These are phyloP conservation scores for Leccinum variicolor DNA, from an alignment of 768 basidiomycete genomes.

Conservation along the genomic window DNA sequence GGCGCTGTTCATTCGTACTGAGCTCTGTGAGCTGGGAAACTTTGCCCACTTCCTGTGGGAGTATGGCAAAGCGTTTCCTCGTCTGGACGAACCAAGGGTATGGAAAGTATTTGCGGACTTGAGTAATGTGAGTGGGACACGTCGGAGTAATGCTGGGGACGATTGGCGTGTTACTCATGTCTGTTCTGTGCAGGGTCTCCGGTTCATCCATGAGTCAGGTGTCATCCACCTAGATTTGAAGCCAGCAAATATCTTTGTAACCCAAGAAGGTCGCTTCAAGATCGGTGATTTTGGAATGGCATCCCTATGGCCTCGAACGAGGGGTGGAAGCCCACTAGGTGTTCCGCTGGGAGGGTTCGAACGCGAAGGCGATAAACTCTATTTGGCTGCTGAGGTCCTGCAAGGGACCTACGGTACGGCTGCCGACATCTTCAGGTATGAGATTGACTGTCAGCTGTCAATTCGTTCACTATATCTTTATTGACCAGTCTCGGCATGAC, in stretches of 20 bases:
- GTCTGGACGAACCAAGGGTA: conserved; percentile 85
- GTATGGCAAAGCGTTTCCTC: conserved; percentile 80
- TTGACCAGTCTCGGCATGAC: conserved; percentile 84
- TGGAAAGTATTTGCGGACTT: conserved; percentile 96
- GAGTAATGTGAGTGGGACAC: conserved; percentile 62
- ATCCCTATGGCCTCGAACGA: conserved; percentile 78
- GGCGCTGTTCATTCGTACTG: conserved; percentile 87
- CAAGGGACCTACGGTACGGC: conserved; percentile 89
- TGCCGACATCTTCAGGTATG: conserved; percentile 96
- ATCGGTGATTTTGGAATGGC: conserved; percentile 99
- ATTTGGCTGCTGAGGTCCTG: conserved; percentile 94
- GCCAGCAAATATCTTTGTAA: conserved; percentile 95
- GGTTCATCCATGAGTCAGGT: conserved; percentile 84
- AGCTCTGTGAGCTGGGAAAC: conserved; percentile 92
- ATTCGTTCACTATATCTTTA: conserved; percentile 10
- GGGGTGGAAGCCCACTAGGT: conserved; percentile 36
- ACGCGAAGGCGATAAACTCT: conserved; percentile 95
- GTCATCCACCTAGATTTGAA: conserved; percentile 97
- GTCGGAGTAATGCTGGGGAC: conserved; percentile 9
- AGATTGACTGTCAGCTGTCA: conserved; percentile 8
- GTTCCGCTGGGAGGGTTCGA: conserved; percentile 58
- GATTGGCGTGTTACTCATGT: conserved; percentile 23
- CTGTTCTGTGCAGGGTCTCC: conserved; percentile 57
- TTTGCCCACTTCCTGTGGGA: conserved; percentile 88
- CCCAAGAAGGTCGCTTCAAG: conserved; percentile 82